Conservation (phyloP, 1,139 yeast genomes). For the Saccharomyces hybrid region DNA sequence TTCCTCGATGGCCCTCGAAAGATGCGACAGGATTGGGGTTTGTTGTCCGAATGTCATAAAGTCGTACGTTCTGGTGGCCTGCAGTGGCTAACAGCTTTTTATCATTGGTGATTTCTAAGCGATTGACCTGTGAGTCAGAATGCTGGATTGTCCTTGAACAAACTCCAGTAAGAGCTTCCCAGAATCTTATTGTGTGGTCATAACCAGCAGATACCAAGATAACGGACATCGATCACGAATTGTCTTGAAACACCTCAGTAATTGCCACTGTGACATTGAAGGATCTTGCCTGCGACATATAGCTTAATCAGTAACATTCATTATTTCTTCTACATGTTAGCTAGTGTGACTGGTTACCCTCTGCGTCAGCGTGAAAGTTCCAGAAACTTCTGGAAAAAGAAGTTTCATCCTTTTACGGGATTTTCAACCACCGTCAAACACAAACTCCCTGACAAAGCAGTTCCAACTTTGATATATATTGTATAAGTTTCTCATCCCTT, state of each 20-base stretch:
- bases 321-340: neutral
- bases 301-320: neutral
- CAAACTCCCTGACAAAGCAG: neutral
- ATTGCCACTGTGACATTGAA: no score
- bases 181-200: conserved; percentile 92
- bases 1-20: conserved; percentile 87
- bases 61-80: conserved; percentile 74
- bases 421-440: conserved; percentile 1
- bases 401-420: conserved; percentile 6
- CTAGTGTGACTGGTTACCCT: neutral
- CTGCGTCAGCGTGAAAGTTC: conserved; percentile 8
- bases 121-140: conserved; percentile 89
- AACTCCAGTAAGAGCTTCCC: conserved; percentile 98
- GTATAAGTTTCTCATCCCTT: neutral
- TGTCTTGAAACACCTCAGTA: no score
- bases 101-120: conserved; percentile 89
- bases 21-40: conserved; percentile 87
- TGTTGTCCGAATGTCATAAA: conserved; percentile 75
- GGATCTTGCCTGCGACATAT: neutral
- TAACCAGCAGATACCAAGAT: conserved; percentile 96
- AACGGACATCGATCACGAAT: conserved; percentile 58
- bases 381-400: conserved; percentile 7
- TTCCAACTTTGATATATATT: neutral
- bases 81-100: conserved; percentile 91
- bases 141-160: conserved; percentile 94